A percentile compares a stretch with the other conserved stretches of the same genome.
phyloP scores from a whole-genome alignment of 2,329 filamentous ascomycete genomes.

The Sordariomycetes sp. region DNA sequence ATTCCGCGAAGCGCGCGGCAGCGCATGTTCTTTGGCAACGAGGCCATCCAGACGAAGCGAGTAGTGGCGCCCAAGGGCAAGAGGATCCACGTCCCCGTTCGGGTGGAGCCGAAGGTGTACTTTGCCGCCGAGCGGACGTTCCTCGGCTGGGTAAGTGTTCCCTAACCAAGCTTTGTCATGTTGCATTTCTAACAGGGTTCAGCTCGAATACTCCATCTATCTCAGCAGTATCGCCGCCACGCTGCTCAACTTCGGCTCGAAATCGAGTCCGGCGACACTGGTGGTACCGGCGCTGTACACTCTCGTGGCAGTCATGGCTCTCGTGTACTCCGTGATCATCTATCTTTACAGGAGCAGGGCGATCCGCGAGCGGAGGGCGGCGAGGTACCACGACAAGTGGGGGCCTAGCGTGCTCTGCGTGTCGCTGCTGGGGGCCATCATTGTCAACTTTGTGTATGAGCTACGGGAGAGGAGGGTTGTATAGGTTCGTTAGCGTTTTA shows the following conservation, averaged over 20 bases:
- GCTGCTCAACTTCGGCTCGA: constrained; percentile 65
- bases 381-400: constrained; percentile 81
- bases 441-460: constrained; percentile 69
- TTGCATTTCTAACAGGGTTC: background rate
- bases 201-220: constrained; percentile 94
- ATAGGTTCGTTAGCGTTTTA: background rate
- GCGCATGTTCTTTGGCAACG: constrained; percentile 36
- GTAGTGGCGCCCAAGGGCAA: constrained; percentile 70
- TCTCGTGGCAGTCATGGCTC: constrained; percentile 58
- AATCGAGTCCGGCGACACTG: constrained; percentile 45
- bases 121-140: constrained; percentile 95
- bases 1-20: constrained; percentile 44
- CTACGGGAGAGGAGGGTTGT: background rate
- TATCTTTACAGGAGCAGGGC: constrained; percentile 82
- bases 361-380: constrained; percentile 72
- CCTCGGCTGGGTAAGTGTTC: constrained; percentile 64
- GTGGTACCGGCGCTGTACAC: constrained; percentile 69
- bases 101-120: constrained; percentile 95
- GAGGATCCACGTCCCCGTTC: constrained; percentile 89
- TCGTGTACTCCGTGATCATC: constrained; percentile 73
- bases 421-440: constrained; percentile 60
- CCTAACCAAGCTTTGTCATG: background rate
- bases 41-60: constrained; percentile 41
- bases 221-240: constrained; percentile 78
- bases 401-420: constrained; percentile 69